Evolutionary conservation across 108 stramenopile species (phyloP).

Genomic region (Heterococcus sp.): DNA sequence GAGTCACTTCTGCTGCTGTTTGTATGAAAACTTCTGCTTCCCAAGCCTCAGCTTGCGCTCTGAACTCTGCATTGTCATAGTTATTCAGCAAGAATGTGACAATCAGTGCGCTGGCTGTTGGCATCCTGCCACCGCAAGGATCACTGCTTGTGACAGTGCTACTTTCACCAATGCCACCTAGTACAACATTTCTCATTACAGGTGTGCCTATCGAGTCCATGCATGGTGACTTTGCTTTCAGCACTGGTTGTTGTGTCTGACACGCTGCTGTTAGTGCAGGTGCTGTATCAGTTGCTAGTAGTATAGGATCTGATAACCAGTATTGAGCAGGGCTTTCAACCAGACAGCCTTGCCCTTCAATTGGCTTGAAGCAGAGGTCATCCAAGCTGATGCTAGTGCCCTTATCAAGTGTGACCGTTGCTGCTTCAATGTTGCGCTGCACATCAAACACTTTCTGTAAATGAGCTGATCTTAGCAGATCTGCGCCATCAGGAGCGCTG

Average conservation of each 20-base stretch:
- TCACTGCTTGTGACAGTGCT: constrained; percentile 14
- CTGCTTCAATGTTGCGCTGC: constrained; percentile 16
- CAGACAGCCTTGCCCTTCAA: constrained; percentile 47
- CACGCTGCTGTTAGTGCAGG: constrained; percentile 43
- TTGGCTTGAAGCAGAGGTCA: constrained; percentile 52
- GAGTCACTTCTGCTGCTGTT: constrained; percentile 10
- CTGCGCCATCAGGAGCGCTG: neutral
- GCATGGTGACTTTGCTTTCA: constrained; percentile 12
- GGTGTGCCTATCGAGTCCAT: constrained; percentile 48
- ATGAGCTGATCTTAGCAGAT: constrained; percentile 11
- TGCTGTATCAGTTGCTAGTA: constrained; percentile 18
- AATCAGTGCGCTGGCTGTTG: constrained; percentile 40
- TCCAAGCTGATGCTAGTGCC: constrained; percentile 13
- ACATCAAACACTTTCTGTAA: constrained; percentile 31
- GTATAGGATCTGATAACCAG: constrained; percentile 20
- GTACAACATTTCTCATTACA: constrained; percentile 45
- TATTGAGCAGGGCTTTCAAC: constrained; percentile 45
- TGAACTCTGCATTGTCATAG: constrained; percentile 10
- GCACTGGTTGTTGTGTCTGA: constrained; percentile 15
- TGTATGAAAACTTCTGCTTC: constrained; percentile 36
- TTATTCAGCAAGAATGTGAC: constrained; percentile 52
- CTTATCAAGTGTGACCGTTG: neutral
- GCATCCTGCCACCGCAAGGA: constrained; percentile 37
- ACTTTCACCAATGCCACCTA: constrained; percentile 33
- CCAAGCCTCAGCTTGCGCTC: constrained; percentile 27